Base-by-base conservation (phyloP, 495 filamentous ascomycete species). In the Penicillium ucsense region DNA sequence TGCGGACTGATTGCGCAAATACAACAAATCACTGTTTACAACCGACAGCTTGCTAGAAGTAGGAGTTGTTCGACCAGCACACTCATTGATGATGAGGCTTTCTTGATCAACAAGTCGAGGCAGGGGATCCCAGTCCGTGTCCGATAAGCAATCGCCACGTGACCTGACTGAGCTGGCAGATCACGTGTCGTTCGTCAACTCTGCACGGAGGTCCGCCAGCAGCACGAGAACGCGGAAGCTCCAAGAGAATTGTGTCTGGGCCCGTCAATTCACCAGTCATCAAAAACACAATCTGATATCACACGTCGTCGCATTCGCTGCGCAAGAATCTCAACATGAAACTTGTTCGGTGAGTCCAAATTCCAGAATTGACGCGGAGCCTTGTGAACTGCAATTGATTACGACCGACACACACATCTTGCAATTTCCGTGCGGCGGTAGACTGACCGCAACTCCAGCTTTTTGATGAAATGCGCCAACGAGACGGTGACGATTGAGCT, bases 381-480 rank as follows among this genome's bases (percentile, higher is more conserved):
- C 20, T 20, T 20, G 20, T 20, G 20, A 20, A 20, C 20, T 20
- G 20, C 20, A 20, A 20, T 20, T 20, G 20, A 20, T 20, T 20
- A 20, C 20, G 20, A 20, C 20, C 20, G 20, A 20, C 20, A 20
- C 20, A 20, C 20, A 20, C 20, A 20, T 20, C 20, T 20, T 20
- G 20, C 20, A 20, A 20, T 20, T 20, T 20, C 20, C 20, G 20
- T 20, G 29, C 11, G 49, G 51, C 40, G 46, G 5, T 34, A 27
- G 28, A 44, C 61, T 60, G 41, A 58, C 49, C 49, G 34, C 47
- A 41, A 38, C 54, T 55, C 46, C 66, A 97, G 92, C 56, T 97
- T 98, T 66, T 72, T 98, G 46, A 96, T 97, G 92, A 98, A 97
- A 77, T 95, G 89, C 66, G 80, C 82, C 60, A 97, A 96, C 67